Base-by-base conservation (phyloP, 441 rosid genomes). In the Corymbia citriodora region DNA sequence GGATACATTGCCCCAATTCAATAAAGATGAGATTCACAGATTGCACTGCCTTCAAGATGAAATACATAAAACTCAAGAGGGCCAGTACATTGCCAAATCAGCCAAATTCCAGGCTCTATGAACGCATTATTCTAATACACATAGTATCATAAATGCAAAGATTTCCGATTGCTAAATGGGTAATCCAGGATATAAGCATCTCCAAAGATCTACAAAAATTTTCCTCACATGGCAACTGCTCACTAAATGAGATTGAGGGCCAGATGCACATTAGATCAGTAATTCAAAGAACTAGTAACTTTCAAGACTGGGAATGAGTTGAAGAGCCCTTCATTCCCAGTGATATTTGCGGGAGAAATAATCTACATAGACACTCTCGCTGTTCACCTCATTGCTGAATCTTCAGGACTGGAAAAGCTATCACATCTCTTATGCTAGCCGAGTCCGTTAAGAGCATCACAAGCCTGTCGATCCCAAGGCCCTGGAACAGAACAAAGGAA, bases 381-480 rank as follows among this genome's bases (percentile, higher is more conserved):
- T 23, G 21, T 61, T 55, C 18, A 7, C 19, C 50, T 87, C 68
- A 95, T 87, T 92, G 97, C 93, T 96, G 98, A 90, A 93, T 91
- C 95, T 96, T 97, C 87, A 96, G 94, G 92, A 96, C 97, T 11
- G 99, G 99, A 93, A 97, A 98, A 55, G 99, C 99, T 90, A 97
- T 98, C 33, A 97, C 99, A 89, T 98, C 99, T 74, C 99, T 93
- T 87, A 98, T 96, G 91, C 97, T 96, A 55, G 97, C 96, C 5
- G 99, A 96, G 93, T 98, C 93, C 0, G 98, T 96, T 95, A 97
- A 91, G 88, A 96, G 95, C 99, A 98, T 96, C 92, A 97, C 98
- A 88, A 97, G 94, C 93, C 99, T 95, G 94, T 98, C 99, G 21
- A 98, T 96, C 91, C 99, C 99, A 3, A 96, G 98, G 89, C 99